phyloP scores from a whole-genome alignment of 129 eudicot species.

The sunflower (Helianthus annuus) region DNA sequence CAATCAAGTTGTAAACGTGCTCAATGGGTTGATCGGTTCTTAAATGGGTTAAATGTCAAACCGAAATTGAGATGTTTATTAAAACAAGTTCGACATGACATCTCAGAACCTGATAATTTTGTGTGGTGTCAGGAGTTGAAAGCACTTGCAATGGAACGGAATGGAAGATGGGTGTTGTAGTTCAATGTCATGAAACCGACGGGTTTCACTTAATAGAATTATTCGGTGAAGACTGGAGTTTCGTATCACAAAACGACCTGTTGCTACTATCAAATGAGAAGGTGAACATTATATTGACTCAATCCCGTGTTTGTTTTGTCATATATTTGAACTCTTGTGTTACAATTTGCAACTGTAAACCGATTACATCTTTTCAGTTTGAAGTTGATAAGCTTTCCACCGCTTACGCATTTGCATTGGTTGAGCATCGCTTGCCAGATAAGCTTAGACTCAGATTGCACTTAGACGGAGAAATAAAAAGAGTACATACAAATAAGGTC shows the following conservation, averaged over 20 bases:
- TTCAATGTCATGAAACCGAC: constrained; percentile 66
- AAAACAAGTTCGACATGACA: neutral
- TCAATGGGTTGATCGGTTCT: too few species aligned
- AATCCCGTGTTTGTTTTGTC: constrained; percentile 1
- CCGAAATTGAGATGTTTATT: neutral
- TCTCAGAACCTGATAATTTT: neutral
- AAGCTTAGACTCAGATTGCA: constrained; percentile 73
- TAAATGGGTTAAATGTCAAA: neutral
- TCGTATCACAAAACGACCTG: constrained; percentile 71
- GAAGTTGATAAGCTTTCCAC: constrained; percentile 48
- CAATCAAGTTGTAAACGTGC: neutral
- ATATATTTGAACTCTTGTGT: constrained; percentile 15
- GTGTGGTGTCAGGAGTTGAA: neutral
- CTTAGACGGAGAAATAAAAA: constrained; percentile 60
- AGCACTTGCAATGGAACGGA: constrained; percentile 30
- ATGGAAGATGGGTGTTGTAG: constrained; percentile 50
- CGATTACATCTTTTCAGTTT: constrained; percentile 48
- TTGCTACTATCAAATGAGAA: constrained; percentile 62
- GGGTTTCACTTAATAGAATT: constrained; percentile 71
- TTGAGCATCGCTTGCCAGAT: constrained; percentile 72
- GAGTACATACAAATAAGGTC: constrained; percentile 39
- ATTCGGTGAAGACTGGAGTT: constrained; percentile 53
- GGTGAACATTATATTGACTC: constrained; percentile 38
- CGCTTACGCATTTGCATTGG: constrained; percentile 88
- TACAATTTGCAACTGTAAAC: neutral